These are phyloP conservation scores for Drosera capensis DNA, from an alignment of 148 eudicot species.

Conservation along the genomic window DNA sequence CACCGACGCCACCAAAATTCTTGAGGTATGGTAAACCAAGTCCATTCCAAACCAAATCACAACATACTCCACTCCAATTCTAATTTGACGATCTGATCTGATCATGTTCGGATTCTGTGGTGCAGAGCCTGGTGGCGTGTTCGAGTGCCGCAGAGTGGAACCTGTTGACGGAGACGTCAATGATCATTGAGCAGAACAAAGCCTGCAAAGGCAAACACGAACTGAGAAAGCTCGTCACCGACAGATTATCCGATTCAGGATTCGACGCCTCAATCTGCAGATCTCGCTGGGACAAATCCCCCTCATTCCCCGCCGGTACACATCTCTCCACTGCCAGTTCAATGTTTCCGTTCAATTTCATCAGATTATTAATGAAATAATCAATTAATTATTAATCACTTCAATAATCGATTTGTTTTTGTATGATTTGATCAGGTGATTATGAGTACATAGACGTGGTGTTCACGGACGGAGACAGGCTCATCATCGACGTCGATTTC, in stretches of 20 bases:
- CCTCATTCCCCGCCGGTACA: constrained; percentile 20
- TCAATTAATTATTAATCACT: too few species aligned
- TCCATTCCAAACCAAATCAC: neutral
- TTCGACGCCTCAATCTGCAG: constrained; percentile 43
- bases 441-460: constrained; percentile 20
- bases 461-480: constrained; percentile 3
- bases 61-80: neutral
- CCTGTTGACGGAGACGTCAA: constrained; percentile 46
- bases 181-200: constrained; percentile 42
- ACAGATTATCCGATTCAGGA: constrained; percentile 24
- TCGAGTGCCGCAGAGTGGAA: constrained; percentile 33
- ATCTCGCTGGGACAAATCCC: constrained; percentile 52
- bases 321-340: neutral
- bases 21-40: neutral
- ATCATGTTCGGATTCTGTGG: neutral
- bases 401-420: neutral
- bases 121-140: constrained; percentile 45
- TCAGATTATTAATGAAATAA: neutral
- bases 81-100: neutral
- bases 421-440: constrained; percentile 1
- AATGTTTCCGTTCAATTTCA: neutral
- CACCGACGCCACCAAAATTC: neutral
- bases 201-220: constrained; percentile 34
- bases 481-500: constrained; percentile 13
- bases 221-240: constrained; percentile 26